A percentile compares a stretch with the other conserved stretches of the same genome.
Conservation (phyloP, 2,329 filamentous ascomycete genomes). For the Beauveria scarabaeidicola region DNA sequence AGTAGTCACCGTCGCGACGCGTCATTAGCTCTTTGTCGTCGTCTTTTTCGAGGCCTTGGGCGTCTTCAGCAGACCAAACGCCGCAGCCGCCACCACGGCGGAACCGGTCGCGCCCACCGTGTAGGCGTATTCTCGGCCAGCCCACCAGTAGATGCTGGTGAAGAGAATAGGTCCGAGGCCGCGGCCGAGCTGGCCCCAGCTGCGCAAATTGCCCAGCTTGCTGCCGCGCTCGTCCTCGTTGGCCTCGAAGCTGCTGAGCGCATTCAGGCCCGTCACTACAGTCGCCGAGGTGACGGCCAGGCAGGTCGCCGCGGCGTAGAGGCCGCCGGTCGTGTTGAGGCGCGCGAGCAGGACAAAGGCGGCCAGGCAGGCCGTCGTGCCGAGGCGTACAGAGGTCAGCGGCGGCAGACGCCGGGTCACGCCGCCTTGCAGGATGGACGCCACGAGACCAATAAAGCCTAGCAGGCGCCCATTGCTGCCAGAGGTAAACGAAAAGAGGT, state of each 20-base stretch:
- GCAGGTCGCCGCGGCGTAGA: constrained; percentile 77
- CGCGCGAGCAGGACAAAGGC: constrained; percentile 74
- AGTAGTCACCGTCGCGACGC: too few relatives aligned
- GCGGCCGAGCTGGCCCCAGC: constrained; percentile 77
- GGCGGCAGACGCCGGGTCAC: constrained; percentile 80
- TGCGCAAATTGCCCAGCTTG: constrained; percentile 75
- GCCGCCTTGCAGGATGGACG: constrained; percentile 87
- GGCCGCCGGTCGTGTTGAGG: constrained; percentile 55
- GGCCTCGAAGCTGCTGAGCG: constrained; percentile 85
- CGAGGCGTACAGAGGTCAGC: constrained; percentile 68
- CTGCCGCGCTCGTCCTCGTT: constrained; percentile 69
- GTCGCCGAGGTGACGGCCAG: constrained; percentile 88
- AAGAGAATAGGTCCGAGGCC: constrained; percentile 83
- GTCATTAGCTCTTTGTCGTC: background rate
- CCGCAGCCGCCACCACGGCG: constrained; percentile 60
- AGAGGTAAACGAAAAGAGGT: constrained; percentile 76
- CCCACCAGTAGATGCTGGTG: constrained; percentile 98
- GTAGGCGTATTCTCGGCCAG: constrained; percentile 80
- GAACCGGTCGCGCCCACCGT: constrained; percentile 73
- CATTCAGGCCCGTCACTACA: constrained; percentile 88
- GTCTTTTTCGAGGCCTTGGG: constrained; percentile 30
- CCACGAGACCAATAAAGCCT: constrained; percentile 84
- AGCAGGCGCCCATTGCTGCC: constrained; percentile 76
- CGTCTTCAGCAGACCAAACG: constrained; percentile 62
- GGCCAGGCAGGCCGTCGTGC: constrained; percentile 65